Base-by-base conservation (phyloP, 2,329 filamentous ascomycete species). In the Fusarium humuli region DNA sequence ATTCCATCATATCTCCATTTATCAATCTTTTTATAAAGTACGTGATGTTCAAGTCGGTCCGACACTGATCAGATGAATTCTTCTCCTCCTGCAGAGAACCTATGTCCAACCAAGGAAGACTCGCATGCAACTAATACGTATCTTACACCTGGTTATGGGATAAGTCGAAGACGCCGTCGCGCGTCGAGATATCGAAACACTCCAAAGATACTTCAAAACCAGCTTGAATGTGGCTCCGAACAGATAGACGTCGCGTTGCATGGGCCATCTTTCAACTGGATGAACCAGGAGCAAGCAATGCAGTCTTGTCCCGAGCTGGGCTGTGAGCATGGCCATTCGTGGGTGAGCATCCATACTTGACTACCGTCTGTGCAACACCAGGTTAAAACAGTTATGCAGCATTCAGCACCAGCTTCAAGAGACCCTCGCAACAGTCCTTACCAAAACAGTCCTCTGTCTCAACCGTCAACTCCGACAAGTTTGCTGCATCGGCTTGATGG, bases 401-500 rank as follows among this genome's bases (percentile, higher is more conserved):
- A 57, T 46, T 53, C 47, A 37, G 49, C 56, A 13, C 57, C 63
- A 25, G 48, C 59, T 32, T 63, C 64, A 4, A 62, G 53, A 40
- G 61, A 48, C 11, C 71, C 64, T 10, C 60, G 49, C 44, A 52
- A 62, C 25, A 61, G 65, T n/a, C 53, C 59, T 20, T 47, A 58
- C n/a, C 67, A 67, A 27, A 70, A 64, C 27, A 66, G 58, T 30
- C 69, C 70, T 16, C 60, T 60, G 27, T 77, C 76, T 18, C 78
- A 75, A 23, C 70, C 77, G 18, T 50, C 62, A 13, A 74, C 73
- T 7, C 75, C 76, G 18, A 70, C 60, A 3, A 59, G 65, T 37
- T 48, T 78, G n/a, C 67, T 75, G 10, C 65, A 65, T 27, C 73
- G 75, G 12, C 59, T 77, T 16, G 65, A 67, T 10, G 48, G 61